These are phyloP conservation scores for Ophiosphaerella korrae DNA, from an alignment of 2,329 filamentous ascomycete species.

Conservation along the genomic window DNA sequence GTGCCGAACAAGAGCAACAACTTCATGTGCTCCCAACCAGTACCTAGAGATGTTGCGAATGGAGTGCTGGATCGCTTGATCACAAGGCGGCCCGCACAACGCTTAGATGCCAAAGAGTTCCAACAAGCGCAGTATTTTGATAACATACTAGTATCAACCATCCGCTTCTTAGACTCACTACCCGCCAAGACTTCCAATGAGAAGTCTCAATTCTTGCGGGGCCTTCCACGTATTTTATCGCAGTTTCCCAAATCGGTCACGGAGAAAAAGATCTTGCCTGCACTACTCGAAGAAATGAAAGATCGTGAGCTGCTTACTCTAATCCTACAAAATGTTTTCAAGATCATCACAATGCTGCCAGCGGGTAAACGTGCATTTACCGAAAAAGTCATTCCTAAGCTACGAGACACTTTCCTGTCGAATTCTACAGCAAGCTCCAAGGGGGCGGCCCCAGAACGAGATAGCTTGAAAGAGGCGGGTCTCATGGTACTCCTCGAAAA, in stretches of 20 bases:
- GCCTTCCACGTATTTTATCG: constrained; percentile 81
- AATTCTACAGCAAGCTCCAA: constrained; percentile 51
- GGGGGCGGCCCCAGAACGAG: constrained; percentile 67
- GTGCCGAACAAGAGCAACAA: constrained; percentile 82
- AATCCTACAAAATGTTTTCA: constrained; percentile 90
- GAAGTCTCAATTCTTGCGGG: constrained; percentile 89
- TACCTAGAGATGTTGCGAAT: constrained; percentile 77
- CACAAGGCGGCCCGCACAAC: constrained; percentile 82
- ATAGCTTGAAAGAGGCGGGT: constrained; percentile 83
- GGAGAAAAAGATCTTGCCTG: constrained; percentile 91
- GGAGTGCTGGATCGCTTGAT: constrained; percentile 85
- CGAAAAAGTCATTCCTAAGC: constrained; percentile 81
- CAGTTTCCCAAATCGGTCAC: constrained; percentile 93
- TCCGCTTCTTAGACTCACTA: constrained; percentile 89
- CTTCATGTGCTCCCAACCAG: constrained; percentile 76
- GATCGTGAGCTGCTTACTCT: constrained; percentile 84
- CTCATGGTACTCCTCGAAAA: constrained; percentile 91
- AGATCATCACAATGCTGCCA: constrained; percentile 79
- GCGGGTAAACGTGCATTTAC: constrained; percentile 75
- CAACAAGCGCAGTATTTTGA: constrained; percentile 97
- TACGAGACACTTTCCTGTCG: constrained; percentile 81
- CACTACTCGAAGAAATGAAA: constrained; percentile 89
- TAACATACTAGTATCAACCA: constrained; percentile 94
- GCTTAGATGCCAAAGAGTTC: constrained; percentile 87
- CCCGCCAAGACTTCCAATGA: constrained; percentile 91